Evolutionary conservation across 2,329 filamentous ascomycete species (phyloP), one percentile per base, ranked within the genome.

Genomic region (Pyrenochaeta sp.): DNA sequence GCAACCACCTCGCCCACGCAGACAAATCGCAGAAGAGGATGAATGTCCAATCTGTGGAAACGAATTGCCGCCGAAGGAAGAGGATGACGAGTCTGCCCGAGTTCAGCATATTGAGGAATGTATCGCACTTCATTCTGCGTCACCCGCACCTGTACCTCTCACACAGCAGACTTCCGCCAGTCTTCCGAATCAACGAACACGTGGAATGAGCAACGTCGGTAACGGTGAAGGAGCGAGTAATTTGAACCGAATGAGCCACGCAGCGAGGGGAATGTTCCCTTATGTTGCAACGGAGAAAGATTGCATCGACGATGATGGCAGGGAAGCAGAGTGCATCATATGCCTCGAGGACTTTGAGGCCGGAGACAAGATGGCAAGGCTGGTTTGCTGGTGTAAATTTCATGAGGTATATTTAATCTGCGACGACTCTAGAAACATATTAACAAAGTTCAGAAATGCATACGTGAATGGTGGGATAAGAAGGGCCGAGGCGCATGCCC

Each of bases 11-110:
- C 55, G 54, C 1, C 63, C 59, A 3, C 43, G 63, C 14, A 55
- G 61, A 15, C 58, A 68, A 38, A 65, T 77, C 9, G 56, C 67
- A 2, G 89, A 92, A 65, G 88, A 91, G 62, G 88, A 92, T 63
- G 86, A 90, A 59, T 93, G 89, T 50, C 88, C 88, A 0, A 81
- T 92, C 30, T 93, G 89, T 58, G 87, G 89, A 60, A 72, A 77
- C 24, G 87, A 90, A 69, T 77, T 91, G 3, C 87, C 88, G 0
- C 79, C 82, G 2, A 69, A 66, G 40, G 67, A 60, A 1, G 51
- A 67, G 17, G 68, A 67, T 6, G 73, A 73, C 11, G 73, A 77
- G 15, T 48, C 55, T 1, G 61, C 65, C 3, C 68, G 77, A 18
- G 74, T 75, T 48, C 61, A 64, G 10, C 78, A 80, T 44, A 72